Evolutionary conservation across 768 basidiomycete genomes (phyloP).

Genomic region (Tylopilus cervinicoccineus): DNA sequence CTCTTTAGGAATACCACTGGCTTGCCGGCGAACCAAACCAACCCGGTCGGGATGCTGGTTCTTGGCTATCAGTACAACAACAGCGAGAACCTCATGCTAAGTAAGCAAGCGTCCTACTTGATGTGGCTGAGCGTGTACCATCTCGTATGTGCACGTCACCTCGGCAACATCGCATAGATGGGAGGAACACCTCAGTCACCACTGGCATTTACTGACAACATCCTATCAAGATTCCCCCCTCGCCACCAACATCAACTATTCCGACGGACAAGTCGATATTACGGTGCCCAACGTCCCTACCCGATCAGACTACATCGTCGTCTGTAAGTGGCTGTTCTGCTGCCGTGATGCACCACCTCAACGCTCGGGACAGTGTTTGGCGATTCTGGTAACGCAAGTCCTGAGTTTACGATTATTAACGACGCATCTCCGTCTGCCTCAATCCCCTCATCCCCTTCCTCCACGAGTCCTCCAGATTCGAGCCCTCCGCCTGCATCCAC

Average conservation of each 20-base stretch:
- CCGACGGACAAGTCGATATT: conserved; percentile 30
- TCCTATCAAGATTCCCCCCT: conserved; percentile 29
- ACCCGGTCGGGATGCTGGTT: conserved; percentile 31
- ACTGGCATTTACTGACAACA: conserved; percentile 8
- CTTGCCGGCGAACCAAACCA: conserved; percentile 28
- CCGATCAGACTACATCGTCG: conserved; percentile 33
- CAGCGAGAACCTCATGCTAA: conserved; percentile 31
- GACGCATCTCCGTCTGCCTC: conserved; percentile 45
- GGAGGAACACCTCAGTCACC: background rate
- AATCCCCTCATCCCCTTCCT: conserved; percentile 3
- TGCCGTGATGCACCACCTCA: background rate
- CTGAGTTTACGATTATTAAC: conserved; percentile 45
- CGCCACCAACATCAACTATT: conserved; percentile 31
- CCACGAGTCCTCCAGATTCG: conserved; percentile 4
- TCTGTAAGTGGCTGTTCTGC: conserved; percentile 26
- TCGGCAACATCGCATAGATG: background rate
- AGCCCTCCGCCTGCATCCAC: background rate
- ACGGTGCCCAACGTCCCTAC: conserved; percentile 34
- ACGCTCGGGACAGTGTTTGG: conserved; percentile 29
- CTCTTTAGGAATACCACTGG: conserved; percentile 13
- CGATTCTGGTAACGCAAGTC: conserved; percentile 41
- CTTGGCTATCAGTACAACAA: conserved; percentile 22
- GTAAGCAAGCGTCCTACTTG: conserved; percentile 20
- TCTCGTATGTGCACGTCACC: background rate
- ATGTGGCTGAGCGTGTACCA: background rate